Evolutionary conservation across 768 basidiomycete species (phyloP).

Genomic region (Boletus coccyginus): DNA sequence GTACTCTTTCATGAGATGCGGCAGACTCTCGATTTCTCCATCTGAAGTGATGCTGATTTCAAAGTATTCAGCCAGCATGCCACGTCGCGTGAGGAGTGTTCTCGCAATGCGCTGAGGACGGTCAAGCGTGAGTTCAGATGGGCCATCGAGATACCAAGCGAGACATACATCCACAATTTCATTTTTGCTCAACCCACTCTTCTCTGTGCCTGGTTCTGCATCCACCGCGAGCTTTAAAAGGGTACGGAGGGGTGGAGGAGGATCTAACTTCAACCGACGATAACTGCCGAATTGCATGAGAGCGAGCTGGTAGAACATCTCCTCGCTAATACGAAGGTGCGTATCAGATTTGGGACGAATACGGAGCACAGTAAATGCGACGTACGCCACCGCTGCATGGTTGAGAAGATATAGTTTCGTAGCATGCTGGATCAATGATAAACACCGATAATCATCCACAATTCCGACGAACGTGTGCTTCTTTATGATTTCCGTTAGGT

Average conservation of each 20-base stretch:
- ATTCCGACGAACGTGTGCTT: slow-evolving; percentile 93
- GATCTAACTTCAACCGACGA: slow-evolving; percentile 73
- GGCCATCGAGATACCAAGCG: background rate
- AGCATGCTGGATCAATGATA: slow-evolving; percentile 82
- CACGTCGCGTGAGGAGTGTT: slow-evolving; percentile 57
- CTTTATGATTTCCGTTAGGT: slow-evolving; percentile 76
- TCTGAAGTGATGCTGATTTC: slow-evolving; percentile 64
- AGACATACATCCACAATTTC: slow-evolving; percentile 68
- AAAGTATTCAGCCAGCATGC: slow-evolving; percentile 94
- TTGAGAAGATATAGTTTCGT: slow-evolving; percentile 91
- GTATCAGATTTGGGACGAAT: background rate
- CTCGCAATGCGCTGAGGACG: slow-evolving; percentile 55
- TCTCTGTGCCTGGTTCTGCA: slow-evolving; percentile 47
- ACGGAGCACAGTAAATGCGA: slow-evolving; percentile 12
- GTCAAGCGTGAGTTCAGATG: background rate
- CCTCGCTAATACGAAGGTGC: slow-evolving; percentile 55
- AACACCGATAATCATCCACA: slow-evolving; percentile 68
- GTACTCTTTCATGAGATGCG: slow-evolving; percentile 81
- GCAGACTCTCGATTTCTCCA: slow-evolving; percentile 73
- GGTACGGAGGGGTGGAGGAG: slow-evolving; percentile 68
- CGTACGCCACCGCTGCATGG: slow-evolving; percentile 80
- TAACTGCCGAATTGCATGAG: slow-evolving; percentile 89
- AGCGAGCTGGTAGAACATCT: slow-evolving; percentile 92
- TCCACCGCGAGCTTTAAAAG: slow-evolving; percentile 82
- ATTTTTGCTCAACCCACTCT: slow-evolving; percentile 52